Conservation (phyloP, 202 grass and related monocot genomes). For the Setaria italica region DNA sequence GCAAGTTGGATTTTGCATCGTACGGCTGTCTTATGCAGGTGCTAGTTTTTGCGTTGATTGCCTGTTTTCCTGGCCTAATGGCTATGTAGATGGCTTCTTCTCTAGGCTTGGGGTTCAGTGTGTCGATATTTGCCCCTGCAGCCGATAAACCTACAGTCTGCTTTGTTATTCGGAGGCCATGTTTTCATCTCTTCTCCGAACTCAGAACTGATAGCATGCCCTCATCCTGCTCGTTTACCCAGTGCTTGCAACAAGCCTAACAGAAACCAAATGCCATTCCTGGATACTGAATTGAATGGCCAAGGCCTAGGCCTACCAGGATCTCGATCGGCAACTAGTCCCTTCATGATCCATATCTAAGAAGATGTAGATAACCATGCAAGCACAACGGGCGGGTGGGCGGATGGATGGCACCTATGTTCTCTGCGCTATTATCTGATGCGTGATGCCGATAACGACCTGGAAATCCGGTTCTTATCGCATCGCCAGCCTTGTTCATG, state of each 20-base stretch:
- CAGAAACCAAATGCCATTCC: background rate
- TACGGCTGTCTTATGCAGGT: background rate
- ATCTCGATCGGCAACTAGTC: background rate
- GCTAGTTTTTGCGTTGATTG: background rate
- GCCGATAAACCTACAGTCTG: too few species aligned
- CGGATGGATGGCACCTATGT: background rate
- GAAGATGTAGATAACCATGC: background rate
- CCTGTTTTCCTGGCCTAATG: background rate
- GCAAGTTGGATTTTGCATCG: too few species aligned
- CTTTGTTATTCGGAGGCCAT: too few species aligned
- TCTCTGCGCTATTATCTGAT: background rate
- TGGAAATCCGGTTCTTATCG: background rate
- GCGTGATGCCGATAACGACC: background rate
- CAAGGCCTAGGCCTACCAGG: background rate
- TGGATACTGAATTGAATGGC: background rate
- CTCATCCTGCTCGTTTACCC: background rate
- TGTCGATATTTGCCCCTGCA: too few species aligned
- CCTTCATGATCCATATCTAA: background rate
- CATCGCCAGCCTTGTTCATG: background rate
- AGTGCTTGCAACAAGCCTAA: background rate
- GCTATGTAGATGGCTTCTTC: too few species aligned
- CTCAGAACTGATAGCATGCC: background rate
- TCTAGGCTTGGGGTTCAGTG: too few species aligned
- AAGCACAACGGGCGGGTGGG: background rate
- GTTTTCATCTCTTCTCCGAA: too few species aligned